phyloP scores from a whole-genome alignment of 805 yeast species.

The Naumovozyma baii region DNA sequence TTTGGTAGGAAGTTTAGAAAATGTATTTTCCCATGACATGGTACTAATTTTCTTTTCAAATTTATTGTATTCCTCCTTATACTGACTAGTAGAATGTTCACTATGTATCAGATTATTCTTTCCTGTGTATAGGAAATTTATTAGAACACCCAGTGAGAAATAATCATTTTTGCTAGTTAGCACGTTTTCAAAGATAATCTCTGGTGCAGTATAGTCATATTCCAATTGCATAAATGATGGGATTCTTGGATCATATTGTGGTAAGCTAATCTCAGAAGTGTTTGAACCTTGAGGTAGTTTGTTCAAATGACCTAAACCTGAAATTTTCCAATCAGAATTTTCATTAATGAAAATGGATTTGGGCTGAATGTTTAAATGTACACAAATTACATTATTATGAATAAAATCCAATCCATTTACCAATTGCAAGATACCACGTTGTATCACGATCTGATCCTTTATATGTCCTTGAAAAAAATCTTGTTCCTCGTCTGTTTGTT shows the following conservation, averaged over 20 bases:
- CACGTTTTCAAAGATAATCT: conserved; percentile 55
- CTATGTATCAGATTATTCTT: conserved; percentile 37
- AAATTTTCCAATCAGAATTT: conserved; percentile 88
- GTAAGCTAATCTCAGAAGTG: conserved; percentile 51
- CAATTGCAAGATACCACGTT: conserved; percentile 74
- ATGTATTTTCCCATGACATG: conserved; percentile 32
- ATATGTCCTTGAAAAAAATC: conserved; percentile 33
- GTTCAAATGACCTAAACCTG: conserved; percentile 54
- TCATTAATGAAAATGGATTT: conserved; percentile 64
- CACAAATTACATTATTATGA: conserved; percentile 63
- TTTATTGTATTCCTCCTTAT: conserved; percentile 44
- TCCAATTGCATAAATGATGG: conserved; percentile 65
- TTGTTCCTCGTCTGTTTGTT: conserved; percentile 19
- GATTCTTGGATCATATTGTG: conserved; percentile 64
- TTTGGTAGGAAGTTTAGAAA: conserved; percentile 51
- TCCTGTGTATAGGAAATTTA: conserved; percentile 58
- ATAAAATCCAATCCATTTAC: conserved; percentile 73
- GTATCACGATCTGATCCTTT: conserved; percentile 62
- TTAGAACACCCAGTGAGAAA: conserved; percentile 73
- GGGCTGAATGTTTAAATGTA: conserved; percentile 75
- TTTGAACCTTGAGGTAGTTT: conserved; percentile 42
- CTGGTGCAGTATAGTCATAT: conserved; percentile 77
- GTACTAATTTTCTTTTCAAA: conserved; percentile 39
- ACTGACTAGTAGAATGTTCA: conserved; percentile 48
- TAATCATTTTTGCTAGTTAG: conserved; percentile 65